phyloP scores from a whole-genome alignment of 106 monocot species.

The Hemerocallis citrina region DNA sequence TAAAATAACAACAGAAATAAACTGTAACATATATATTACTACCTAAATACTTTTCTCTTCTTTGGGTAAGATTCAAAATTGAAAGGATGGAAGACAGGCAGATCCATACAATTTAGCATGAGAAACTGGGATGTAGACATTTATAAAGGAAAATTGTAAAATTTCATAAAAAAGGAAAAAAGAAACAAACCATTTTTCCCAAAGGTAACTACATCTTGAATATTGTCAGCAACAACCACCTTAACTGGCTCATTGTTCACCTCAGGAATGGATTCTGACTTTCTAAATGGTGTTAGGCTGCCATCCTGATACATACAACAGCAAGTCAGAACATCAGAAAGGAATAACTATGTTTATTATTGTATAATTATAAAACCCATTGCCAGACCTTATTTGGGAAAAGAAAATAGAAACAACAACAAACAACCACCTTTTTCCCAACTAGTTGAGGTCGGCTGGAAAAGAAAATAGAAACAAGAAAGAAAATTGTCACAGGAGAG shows the following conservation, averaged over 20 bases:
- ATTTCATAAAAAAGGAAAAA: too few species aligned
- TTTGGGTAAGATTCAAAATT: neutral
- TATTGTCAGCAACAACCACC: slow-evolving; percentile 60
- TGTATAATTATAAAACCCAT: neutral
- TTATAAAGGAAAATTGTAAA: neutral
- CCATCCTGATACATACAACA: slow-evolving; percentile 48
- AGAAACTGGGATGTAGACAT: too few species aligned
- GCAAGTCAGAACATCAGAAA: slow-evolving; percentile 3
- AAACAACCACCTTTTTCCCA: too few species aligned
- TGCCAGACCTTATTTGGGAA: neutral
- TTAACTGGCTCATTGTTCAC: slow-evolving; percentile 80
- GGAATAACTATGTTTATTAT: neutral
- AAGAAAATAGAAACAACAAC: neutral
- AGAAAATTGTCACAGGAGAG: neutral
- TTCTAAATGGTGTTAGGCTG: slow-evolving; percentile 43
- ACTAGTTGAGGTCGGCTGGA: too few species aligned
- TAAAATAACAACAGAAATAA: neutral
- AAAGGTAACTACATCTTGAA: slow-evolving; percentile 62
- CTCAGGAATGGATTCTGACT: slow-evolving; percentile 84
- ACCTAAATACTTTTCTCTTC: too few species aligned
- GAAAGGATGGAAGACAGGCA: neutral
- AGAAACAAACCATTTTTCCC: slow-evolving; percentile 62
- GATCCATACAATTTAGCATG: neutral
- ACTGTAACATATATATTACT: too few species aligned
- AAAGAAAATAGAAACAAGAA: neutral